Conservation (phyloP, 192 early-diverging fungal genomes). For the Phlyctochytrium arcticum region DNA sequence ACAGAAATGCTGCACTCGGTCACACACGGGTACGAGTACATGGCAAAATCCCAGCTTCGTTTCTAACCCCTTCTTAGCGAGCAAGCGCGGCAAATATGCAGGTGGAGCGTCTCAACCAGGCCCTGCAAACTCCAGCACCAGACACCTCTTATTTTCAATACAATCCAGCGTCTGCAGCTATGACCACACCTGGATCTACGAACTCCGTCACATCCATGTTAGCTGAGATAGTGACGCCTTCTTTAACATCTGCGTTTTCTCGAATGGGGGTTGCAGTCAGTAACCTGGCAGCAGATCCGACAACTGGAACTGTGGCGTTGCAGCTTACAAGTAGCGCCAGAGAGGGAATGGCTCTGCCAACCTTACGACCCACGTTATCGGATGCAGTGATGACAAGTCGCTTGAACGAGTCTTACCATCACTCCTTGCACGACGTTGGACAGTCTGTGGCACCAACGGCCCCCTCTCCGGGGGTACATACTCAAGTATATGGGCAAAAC, state of each 20-base stretch:
- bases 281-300: not conserved
- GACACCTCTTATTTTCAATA: not conserved
- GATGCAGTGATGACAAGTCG: not conserved
- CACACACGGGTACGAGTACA: not conserved
- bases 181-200: too few species aligned
- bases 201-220: not conserved
- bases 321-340: slow-evolving; percentile 16
- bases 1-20: not conserved
- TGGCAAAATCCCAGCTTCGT: too few species aligned
- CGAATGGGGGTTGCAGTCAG: slow-evolving; percentile 15
- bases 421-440: not conserved
- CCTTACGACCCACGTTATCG: too few species aligned
- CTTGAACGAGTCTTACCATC: not conserved
- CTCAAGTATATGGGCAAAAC: not conserved
- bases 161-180: not conserved
- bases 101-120: not conserved
- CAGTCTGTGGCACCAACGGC: not conserved
- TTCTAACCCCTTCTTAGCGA: too few species aligned
- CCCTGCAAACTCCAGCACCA: not conserved
- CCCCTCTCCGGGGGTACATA: too few species aligned
- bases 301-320: slow-evolving; percentile 8
- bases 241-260: slow-evolving; percentile 10
- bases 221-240: slow-evolving; percentile 3
- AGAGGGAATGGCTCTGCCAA: too few species aligned
- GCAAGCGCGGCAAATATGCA: not conserved